Evolutionary conservation across 2,329 filamentous ascomycete genomes (phyloP).

Genomic region (Penicillium brasilianum): DNA sequence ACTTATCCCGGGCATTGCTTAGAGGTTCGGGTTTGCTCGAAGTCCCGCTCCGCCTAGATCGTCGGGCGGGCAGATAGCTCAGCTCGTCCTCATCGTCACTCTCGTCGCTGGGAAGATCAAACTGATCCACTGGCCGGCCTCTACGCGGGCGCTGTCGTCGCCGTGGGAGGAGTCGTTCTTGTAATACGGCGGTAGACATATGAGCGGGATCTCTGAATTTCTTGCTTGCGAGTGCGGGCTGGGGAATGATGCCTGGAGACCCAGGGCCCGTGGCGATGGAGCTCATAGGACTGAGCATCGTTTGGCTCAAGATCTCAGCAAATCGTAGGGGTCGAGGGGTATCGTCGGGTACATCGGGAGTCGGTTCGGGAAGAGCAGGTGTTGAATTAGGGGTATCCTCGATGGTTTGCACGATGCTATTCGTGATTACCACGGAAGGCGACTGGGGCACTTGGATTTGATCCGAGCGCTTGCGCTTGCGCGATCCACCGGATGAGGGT

Average conservation of each 20-base stretch:
- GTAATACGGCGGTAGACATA: conserved; percentile 44
- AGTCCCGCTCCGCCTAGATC: conserved; percentile 24
- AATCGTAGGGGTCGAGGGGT: conserved; percentile 21
- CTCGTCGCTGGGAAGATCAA: conserved; percentile 34
- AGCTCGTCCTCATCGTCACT: conserved; percentile 47
- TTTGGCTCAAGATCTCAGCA: conserved; percentile 39
- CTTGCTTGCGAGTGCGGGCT: conserved; percentile 1
- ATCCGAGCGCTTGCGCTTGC: conserved; percentile 45
- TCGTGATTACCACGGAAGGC: conserved; percentile 23
- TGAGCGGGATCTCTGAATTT: conserved; percentile 22
- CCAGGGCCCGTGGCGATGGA: conserved; percentile 15
- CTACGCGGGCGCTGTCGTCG: conserved; percentile 36
- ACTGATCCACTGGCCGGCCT: conserved; percentile 21
- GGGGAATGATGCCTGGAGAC: conserved; percentile 14
- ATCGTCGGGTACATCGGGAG: conserved; percentile 11
- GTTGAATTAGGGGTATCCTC: conserved; percentile 29
- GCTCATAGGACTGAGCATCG: conserved; percentile 40
- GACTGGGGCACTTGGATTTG: conserved; percentile 38
- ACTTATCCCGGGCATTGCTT: conserved; percentile 22
- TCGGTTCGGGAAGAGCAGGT: conserved; percentile 16
- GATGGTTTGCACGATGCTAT: conserved; percentile 29
- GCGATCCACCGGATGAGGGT: conserved; percentile 37
- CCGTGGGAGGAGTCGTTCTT: conserved; percentile 43
- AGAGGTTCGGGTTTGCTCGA: conserved; percentile 29
- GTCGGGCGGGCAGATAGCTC: conserved; percentile 33